Base-by-base conservation (phyloP, 164 flowering plant genomes). In the Berberis vulgaris region DNA sequence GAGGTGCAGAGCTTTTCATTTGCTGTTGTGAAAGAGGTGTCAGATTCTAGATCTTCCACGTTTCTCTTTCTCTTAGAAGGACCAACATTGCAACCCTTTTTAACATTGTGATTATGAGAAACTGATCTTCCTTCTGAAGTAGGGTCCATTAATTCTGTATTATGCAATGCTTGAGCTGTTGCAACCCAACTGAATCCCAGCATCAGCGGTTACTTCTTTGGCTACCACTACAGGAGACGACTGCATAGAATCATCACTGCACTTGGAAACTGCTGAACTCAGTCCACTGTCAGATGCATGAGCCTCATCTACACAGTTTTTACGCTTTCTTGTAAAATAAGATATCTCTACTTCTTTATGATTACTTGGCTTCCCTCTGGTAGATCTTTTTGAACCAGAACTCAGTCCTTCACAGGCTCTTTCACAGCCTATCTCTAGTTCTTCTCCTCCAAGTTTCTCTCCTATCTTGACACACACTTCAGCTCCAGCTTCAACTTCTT, bases 11-110 rank as follows among this genome's bases (percentile, higher is more conserved):
- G 67, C 62, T 69, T 66, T 61, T 68, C 61, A 63, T 63, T 52
- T 26, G 26, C 26, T 26, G 26, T 26, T 26, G 26, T 26, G 26
- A 26, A 26, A 65, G 76, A 59, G 62, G 52, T 69, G 74, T 69
- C 77, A 68, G 72, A 59, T 67, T 67, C 71, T 63, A 65, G 40
- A 59, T 68, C 65, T 49, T 47, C 12, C 41, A 49, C 1, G 7
- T 60, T 61, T 47, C 70, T 71, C 64, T 72, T 75, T 64, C 63
- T 69, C 57, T 74, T 66, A 12, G 59, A 55, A 13, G 67, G 9
- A 49, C 62, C 45, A 43, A n/a, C 38, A 43, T 56, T 41, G 7
- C 7, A 67, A 61, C 45, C 49, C 54, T 13, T 61, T 52, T 65
- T 67, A 8, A 59, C 49, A 45, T 26, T 62, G 47, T 26, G 61